A percentile compares a stretch with the other conserved stretches of the same genome.
Conservation (phyloP, 306 rosid genomes). For the Neltuma alba region DNA sequence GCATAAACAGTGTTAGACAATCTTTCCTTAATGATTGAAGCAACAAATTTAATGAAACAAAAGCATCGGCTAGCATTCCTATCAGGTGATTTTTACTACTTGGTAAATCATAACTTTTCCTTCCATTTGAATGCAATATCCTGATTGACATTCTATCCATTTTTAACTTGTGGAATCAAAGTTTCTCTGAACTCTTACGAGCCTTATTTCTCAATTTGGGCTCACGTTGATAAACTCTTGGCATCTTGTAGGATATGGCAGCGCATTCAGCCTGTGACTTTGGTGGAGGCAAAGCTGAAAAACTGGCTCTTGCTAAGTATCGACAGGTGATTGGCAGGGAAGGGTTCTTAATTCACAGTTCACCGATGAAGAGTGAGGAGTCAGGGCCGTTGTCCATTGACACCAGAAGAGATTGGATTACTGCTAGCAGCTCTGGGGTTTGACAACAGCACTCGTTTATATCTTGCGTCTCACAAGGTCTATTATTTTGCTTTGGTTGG, state of each 20-base stretch:
- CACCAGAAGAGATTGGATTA: slow-evolving; percentile 97
- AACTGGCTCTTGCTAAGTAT: slow-evolving; percentile 88
- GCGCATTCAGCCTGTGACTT: slow-evolving; percentile 99
- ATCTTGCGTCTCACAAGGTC: slow-evolving; percentile 99
- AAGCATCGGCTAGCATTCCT: not conserved
- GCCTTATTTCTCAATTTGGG: slow-evolving; percentile 7
- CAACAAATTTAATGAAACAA: not conserved
- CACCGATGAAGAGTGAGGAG: slow-evolving; percentile 90
- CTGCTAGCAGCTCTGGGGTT: slow-evolving; percentile 92
- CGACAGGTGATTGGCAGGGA: slow-evolving; percentile 97
- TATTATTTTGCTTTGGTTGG: slow-evolving; percentile 29
- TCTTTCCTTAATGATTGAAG: not conserved
- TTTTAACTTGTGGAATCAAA: not conserved
- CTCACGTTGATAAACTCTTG: slow-evolving; percentile 6
- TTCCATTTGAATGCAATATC: not conserved
- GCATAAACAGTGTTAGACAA: not conserved
- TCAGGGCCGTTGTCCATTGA: slow-evolving; percentile 98
- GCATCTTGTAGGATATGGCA: slow-evolving; percentile 84
- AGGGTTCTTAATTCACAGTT: slow-evolving; percentile 96
- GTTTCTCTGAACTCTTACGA: not conserved
- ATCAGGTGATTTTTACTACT: not conserved
- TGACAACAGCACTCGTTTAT: slow-evolving; percentile 85
- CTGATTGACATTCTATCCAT: not conserved
- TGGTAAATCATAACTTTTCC: not conserved
- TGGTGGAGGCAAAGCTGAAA: slow-evolving; percentile 97